phyloP scores from a whole-genome alignment of 805 yeast species.

The Zygotorulaspora florentina region DNA sequence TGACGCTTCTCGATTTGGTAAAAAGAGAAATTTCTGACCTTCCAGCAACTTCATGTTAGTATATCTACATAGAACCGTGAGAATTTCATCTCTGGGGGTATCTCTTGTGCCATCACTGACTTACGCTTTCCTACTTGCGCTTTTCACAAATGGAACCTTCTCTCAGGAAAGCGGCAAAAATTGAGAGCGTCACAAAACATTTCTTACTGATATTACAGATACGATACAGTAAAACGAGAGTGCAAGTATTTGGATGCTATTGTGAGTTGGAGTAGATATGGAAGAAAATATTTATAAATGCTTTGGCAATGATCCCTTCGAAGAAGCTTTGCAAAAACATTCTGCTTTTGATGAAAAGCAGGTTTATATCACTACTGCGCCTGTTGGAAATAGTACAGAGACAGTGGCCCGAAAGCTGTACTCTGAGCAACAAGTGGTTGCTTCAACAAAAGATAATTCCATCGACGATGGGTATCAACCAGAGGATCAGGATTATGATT shows the following conservation, averaged over 20 bases:
- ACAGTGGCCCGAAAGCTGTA: neutral
- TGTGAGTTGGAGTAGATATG: neutral
- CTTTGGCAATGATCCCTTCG: too few relatives aligned
- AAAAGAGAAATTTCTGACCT: conserved; percentile 10
- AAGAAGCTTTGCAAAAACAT: too few relatives aligned
- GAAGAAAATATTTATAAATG: neutral
- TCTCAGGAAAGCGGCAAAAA: neutral
- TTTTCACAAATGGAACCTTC: neutral
- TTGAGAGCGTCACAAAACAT: conserved; percentile 1
- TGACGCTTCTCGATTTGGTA: conserved; percentile 22
- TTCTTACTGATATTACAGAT: too few relatives aligned
- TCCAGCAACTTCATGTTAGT: conserved; percentile 5
- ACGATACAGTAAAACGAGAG: too few relatives aligned
- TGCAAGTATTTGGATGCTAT: too few relatives aligned
- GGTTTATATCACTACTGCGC: neutral
- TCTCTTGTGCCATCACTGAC: too few relatives aligned
- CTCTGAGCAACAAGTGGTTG: neutral
- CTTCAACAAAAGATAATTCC: neutral
- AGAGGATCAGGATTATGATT: conserved; percentile 1
- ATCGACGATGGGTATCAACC: neutral
- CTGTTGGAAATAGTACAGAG: neutral
- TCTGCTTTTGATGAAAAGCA: too few relatives aligned
- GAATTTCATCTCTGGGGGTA: neutral
- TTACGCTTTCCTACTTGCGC: neutral
- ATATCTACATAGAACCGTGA: neutral